phyloP scores from a whole-genome alignment of 306 rosid species.

The Fagus sylvatica region DNA sequence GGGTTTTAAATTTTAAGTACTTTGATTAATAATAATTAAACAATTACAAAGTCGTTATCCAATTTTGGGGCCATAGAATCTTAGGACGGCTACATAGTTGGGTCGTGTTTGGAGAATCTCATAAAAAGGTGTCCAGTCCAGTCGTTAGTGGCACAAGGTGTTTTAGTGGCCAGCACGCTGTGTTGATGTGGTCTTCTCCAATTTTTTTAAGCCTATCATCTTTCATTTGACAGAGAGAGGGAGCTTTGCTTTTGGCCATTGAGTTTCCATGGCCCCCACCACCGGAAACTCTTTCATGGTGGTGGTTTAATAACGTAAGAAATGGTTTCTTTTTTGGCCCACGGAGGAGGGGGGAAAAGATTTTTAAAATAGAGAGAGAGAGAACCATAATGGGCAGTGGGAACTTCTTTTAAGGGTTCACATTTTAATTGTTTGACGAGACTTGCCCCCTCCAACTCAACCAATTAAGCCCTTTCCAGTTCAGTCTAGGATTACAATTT shows the following conservation, averaged over 20 bases:
- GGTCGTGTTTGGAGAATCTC: conserved; percentile 62
- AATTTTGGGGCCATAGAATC: conserved; percentile 56
- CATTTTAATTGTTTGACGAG: conserved; percentile 46
- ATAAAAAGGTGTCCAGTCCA: conserved; percentile 51
- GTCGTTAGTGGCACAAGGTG: conserved; percentile 45
- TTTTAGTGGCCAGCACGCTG: conserved; percentile 71
- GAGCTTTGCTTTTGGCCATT: no score
- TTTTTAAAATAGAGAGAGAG: conserved; percentile 30
- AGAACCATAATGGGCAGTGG: conserved; percentile 43
- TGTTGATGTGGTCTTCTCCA: conserved; percentile 40
- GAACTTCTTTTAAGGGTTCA: conserved; percentile 59
- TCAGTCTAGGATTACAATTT: no score
- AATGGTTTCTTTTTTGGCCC: conserved; percentile 46
- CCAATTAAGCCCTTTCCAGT: conserved; percentile 14
- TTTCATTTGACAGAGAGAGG: conserved; percentile 30
- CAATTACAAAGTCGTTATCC: conserved; percentile 43
- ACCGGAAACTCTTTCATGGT: conserved; percentile 37
- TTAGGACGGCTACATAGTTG: conserved; percentile 70
- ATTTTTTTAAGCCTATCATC: conserved; percentile 32
- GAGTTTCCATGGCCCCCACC: conserved; percentile 43
- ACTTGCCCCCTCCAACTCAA: conserved; percentile 71
- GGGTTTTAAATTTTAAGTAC: not conserved
- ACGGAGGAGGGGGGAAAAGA: conserved; percentile 18
- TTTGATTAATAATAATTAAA: conserved; percentile 1
- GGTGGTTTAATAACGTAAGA: conserved; percentile 28